Evolutionary conservation across 768 basidiomycete species (phyloP).

Genomic region (Russula griseocarnosa): DNA sequence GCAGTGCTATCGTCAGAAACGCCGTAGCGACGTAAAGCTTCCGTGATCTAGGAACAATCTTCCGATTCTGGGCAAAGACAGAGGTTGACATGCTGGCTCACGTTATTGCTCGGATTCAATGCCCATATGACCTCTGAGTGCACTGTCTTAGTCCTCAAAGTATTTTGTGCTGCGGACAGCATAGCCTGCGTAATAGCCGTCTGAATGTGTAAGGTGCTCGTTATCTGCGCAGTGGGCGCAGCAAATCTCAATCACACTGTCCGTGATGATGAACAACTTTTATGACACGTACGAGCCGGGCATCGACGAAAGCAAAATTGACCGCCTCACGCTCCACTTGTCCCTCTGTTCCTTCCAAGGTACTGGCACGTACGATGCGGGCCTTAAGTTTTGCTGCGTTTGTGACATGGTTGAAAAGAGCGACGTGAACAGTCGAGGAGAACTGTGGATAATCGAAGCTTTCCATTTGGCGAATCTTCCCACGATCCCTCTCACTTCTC

Average conservation of each 20-base stretch:
- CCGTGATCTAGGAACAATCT: conserved; percentile 62
- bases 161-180: conserved; percentile 55
- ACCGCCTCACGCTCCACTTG: conserved; percentile 69
- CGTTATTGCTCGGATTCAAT: conserved; percentile 85
- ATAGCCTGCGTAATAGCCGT: conserved; percentile 81
- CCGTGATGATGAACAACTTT: neutral
- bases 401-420: conserved; percentile 61
- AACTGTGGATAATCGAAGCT: conserved; percentile 54
- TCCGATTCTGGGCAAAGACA: neutral
- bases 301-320: conserved; percentile 90
- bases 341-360: conserved; percentile 53
- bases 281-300: conserved; percentile 52
- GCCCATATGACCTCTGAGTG: conserved; percentile 91
- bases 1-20: conserved; percentile 61
- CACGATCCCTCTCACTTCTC: conserved; percentile 10
- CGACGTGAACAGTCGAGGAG: conserved; percentile 48
- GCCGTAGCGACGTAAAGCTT: conserved; percentile 83
- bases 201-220: conserved; percentile 73
- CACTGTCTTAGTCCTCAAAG: conserved; percentile 75
- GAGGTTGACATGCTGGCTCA: conserved; percentile 34
- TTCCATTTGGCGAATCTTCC: conserved; percentile 43
- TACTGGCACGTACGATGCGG: conserved; percentile 69
- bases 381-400: conserved; percentile 59
- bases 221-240: conserved; percentile 51
- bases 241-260: conserved; percentile 16